Conservation (phyloP, 345 rosid species). For the Acer saccharum region DNA sequence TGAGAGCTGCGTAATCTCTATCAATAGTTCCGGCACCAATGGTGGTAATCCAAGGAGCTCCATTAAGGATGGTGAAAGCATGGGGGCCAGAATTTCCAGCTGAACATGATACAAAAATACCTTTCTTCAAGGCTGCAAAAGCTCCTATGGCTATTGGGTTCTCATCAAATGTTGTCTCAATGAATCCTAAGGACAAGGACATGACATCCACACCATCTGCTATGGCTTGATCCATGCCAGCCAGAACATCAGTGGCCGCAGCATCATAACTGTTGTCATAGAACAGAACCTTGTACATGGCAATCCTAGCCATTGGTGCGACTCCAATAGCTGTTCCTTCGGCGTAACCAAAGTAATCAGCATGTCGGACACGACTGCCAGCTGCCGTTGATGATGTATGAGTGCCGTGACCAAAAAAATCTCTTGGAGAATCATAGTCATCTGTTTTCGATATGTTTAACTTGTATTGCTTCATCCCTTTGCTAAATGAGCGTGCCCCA, state of each 20-base stretch:
- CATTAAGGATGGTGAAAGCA: slow-evolving; percentile 38
- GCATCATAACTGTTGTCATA: slow-evolving; percentile 16
- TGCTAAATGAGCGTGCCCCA: slow-evolving; percentile 50
- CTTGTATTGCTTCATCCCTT: slow-evolving; percentile 41
- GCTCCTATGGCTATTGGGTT: slow-evolving; percentile 60
- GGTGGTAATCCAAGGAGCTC: slow-evolving; percentile 51
- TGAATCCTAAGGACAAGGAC: slow-evolving; percentile 41
- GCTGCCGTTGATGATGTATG: slow-evolving; percentile 54
- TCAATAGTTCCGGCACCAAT: slow-evolving; percentile 46
- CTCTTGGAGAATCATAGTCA: slow-evolving; percentile 59
- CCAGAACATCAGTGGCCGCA: slow-evolving; percentile 45
- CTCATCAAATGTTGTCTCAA: slow-evolving; percentile 38
- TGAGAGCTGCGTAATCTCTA: slow-evolving; percentile 29
- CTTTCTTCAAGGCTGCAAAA: slow-evolving; percentile 51
- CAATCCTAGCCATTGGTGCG: slow-evolving; percentile 59
- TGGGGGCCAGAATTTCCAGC: slow-evolving; percentile 51
- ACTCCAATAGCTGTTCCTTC: slow-evolving; percentile 42
- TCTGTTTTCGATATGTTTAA: slow-evolving; percentile 31
- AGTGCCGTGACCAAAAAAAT: slow-evolving; percentile 49
- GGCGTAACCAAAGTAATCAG: slow-evolving; percentile 54
- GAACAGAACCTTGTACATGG: slow-evolving; percentile 53
- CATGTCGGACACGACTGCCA: slow-evolving; percentile 32
- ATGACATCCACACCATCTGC: slow-evolving; percentile 52
- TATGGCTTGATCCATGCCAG: slow-evolving; percentile 59
- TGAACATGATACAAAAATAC: slow-evolving; percentile 52